These are phyloP conservation scores for Gossypium laxum DNA, from an alignment of 441 rosid genomes.

Conservation along the genomic window DNA sequence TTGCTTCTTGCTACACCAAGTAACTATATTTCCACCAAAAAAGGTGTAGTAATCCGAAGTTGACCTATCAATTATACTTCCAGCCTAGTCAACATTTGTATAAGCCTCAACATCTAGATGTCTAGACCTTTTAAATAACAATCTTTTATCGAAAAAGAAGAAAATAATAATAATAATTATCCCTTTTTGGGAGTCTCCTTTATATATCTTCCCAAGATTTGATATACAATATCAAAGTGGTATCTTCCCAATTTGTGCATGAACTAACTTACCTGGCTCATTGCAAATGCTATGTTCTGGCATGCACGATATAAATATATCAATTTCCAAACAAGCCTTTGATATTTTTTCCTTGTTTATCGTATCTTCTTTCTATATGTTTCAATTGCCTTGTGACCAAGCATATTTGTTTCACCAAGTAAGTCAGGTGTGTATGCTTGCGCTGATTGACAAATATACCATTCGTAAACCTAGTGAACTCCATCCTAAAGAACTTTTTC, in stretches of 20 bases:
- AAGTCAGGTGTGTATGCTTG: not conserved
- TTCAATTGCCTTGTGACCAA: not conserved
- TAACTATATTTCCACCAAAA: not conserved
- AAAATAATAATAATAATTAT: no score
- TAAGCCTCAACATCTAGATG: not conserved
- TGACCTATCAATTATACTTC: not conserved
- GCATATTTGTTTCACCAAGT: not conserved
- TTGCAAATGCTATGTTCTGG: not conserved
- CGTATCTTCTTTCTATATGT: not conserved
- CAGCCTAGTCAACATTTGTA: not conserved
- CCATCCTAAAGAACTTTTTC: not conserved
- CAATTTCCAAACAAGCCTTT: not conserved
- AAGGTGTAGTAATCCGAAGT: not conserved
- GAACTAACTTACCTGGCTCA: not conserved
- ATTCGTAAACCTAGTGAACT: not conserved
- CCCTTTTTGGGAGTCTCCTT: not conserved
- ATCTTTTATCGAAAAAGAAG: no score
- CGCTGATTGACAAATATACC: not conserved
- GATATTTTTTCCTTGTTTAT: not conserved
- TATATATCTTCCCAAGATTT: not conserved
- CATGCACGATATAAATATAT: not conserved
- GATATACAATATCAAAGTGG: not conserved
- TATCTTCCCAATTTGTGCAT: not conserved
- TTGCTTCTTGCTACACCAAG: not conserved
- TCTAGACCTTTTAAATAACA: not conserved